Conservation (phyloP, 345 rosid species). For the Eucalyptus cloeziana region DNA sequence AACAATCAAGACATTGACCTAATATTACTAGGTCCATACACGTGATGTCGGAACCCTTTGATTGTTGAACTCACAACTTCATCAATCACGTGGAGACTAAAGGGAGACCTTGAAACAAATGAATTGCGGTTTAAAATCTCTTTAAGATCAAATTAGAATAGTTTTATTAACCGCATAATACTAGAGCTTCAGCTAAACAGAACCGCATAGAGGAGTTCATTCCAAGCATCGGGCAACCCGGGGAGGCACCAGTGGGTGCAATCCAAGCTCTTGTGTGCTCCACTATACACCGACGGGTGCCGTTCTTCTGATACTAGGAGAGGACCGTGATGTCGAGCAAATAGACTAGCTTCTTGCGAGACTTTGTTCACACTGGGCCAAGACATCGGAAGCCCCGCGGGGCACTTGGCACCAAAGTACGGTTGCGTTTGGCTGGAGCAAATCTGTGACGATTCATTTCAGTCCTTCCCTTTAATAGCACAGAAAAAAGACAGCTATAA, state of each 20-base stretch:
- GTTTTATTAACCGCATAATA: not conserved
- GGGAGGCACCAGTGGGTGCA: conserved; percentile 98
- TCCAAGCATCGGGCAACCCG: conserved; percentile 91
- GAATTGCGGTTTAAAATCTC: not conserved
- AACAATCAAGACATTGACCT: not conserved
- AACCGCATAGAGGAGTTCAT: conserved; percentile 50
- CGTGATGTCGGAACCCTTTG: not conserved
- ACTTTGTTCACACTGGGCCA: conserved; percentile 65
- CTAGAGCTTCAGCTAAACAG: conserved; percentile 18
- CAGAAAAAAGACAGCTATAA: not conserved
- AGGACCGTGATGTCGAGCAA: conserved; percentile 37
- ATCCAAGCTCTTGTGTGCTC: conserved; percentile 21
- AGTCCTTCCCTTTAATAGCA: conserved; percentile 47
- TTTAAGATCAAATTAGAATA: not conserved
- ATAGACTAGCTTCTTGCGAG: conserved; percentile 48
- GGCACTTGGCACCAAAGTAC: conserved; percentile 43
- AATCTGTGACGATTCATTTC: conserved; percentile 42
- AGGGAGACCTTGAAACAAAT: not conserved
- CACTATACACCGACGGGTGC: conserved; percentile 53
- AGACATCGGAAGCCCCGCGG: conserved; percentile 47
- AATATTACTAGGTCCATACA: not conserved
- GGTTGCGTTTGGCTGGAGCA: conserved; percentile 59
- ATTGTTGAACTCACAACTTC: not conserved
- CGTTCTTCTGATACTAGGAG: conserved; percentile 54
- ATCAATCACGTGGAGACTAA: not conserved